A percentile compares a stretch with the other conserved stretches of the same genome.
Conservation (phyloP, 2,329 filamentous ascomycete genomes). For the Alternaria angustiovoidea region DNA sequence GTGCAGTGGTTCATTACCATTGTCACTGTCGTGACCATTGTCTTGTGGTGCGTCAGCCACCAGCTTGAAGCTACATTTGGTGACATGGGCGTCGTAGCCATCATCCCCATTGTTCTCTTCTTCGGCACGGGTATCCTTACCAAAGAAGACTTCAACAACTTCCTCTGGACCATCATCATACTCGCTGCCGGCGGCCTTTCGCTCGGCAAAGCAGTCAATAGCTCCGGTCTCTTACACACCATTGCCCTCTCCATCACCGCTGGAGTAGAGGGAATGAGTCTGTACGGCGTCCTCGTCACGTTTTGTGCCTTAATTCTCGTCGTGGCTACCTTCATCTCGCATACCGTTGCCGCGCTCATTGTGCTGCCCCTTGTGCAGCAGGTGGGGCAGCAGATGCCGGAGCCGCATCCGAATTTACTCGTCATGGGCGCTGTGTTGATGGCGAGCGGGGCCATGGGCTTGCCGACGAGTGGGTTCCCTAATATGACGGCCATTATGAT, state of each 20-base stretch:
- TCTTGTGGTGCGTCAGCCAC: constrained; percentile 91
- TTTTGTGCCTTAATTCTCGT: constrained; percentile 87
- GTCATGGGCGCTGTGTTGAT: constrained; percentile 96
- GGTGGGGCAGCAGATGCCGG: constrained; percentile 81
- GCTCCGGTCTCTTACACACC: constrained; percentile 88
- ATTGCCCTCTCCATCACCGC: constrained; percentile 80
- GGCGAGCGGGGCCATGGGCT: constrained; percentile 96
- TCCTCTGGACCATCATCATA: constrained; percentile 99
- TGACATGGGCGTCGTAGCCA: constrained; percentile 98
- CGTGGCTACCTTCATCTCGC: constrained; percentile 96
- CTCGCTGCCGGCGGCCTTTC: constrained; percentile 92
- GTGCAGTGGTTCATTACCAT: constrained; percentile 92
- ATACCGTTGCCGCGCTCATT: constrained; percentile 95
- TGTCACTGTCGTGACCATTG: constrained; percentile 84
- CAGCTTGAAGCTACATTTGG: constrained; percentile 88
- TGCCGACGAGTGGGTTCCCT: constrained; percentile 95
- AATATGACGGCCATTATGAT: constrained; percentile 99
- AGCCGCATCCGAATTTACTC: constrained; percentile 91
- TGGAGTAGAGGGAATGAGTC: constrained; percentile 76
- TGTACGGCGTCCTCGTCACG: constrained; percentile 87
- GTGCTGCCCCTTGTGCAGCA: constrained; percentile 89
- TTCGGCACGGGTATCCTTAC: constrained; percentile 96
- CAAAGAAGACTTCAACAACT: constrained; percentile 99
- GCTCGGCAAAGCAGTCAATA: constrained; percentile 92
- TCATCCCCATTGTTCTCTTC: constrained; percentile 94